Evolutionary conservation across 2,329 filamentous ascomycete genomes (phyloP).

Genomic region (Karstenula rhodostoma): DNA sequence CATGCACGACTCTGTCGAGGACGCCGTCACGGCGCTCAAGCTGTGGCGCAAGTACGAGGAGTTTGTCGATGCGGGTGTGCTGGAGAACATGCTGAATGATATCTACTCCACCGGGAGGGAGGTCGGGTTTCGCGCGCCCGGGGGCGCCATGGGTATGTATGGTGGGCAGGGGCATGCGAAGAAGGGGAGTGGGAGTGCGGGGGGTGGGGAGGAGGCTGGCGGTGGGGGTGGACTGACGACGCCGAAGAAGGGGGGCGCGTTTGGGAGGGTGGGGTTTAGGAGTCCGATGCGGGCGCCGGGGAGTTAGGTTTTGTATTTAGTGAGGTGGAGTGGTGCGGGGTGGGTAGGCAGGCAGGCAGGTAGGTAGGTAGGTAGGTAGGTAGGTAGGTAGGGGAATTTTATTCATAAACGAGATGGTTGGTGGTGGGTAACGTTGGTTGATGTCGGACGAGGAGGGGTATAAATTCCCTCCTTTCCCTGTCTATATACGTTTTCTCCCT

Average conservation of each 20-base stretch:
- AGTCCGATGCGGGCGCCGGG: conserved; percentile 37
- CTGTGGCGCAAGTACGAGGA: conserved; percentile 91
- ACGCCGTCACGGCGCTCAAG: conserved; percentile 88
- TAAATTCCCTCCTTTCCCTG: too few relatives aligned
- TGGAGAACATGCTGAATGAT: conserved; percentile 84
- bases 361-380: not conserved
- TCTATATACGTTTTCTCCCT: too few relatives aligned
- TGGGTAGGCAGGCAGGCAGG: not conserved
- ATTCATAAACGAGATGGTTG: too few relatives aligned
- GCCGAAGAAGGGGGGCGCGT: conserved; percentile 54
- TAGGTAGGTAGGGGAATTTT: not conserved
- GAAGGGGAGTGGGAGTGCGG: conserved; percentile 33
- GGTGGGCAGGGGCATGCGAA: conserved; percentile 50
- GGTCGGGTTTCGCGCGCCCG: conserved; percentile 53
- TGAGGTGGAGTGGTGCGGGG: not conserved
- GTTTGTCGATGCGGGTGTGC: conserved; percentile 83
- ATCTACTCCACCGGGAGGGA: conserved; percentile 75
- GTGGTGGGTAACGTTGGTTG: too few relatives aligned
- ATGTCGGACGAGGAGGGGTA: too few relatives aligned
- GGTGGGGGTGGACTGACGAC: conserved; percentile 57
- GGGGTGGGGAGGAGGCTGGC: not conserved
- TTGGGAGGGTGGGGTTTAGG: conserved; percentile 48
- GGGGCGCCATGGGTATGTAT: conserved; percentile 36
- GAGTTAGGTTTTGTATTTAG: not conserved
- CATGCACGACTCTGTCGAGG: conserved; percentile 94